phyloP scores from a whole-genome alignment of 2,329 filamentous ascomycete species.

The Reticulascus tulasneorum region DNA sequence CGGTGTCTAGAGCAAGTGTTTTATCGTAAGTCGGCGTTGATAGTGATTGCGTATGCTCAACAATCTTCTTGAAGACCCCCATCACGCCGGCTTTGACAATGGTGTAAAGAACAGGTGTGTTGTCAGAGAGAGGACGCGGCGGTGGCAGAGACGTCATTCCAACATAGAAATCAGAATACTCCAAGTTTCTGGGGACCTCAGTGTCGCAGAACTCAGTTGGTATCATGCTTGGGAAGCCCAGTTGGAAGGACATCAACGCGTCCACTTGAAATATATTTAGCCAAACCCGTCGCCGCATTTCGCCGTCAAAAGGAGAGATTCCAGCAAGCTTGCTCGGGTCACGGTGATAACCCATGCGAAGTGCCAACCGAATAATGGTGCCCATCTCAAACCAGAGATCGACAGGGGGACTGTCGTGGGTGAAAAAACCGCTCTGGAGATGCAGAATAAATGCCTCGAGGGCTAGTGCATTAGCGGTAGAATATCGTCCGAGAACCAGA shows the following conservation, averaged over 20 bases:
- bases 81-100: conserved; percentile 24
- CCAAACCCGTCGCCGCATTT: conserved; percentile 39
- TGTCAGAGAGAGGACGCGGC: conserved; percentile 12
- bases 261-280: conserved; percentile 37
- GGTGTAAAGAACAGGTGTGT: conserved; percentile 19
- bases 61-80: conserved; percentile 20
- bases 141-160: conserved; percentile 27
- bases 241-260: conserved; percentile 39
- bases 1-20: conserved; percentile 16
- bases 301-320: conserved; percentile 31
- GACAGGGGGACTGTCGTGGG: conserved; percentile 20
- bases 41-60: conserved; percentile 15
- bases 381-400: conserved; percentile 38
- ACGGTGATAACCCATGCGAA: conserved; percentile 39
- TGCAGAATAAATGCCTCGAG: conserved; percentile 34
- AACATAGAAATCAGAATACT: conserved; percentile 31
- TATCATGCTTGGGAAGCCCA: conserved; percentile 46
- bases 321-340: conserved; percentile 28
- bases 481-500: conserved; percentile 23
- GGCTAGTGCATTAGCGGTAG: conserved; percentile 29
- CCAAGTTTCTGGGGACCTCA: conserved; percentile 31
- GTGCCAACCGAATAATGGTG: conserved; percentile 30
- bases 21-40: conserved; percentile 5
- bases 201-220: conserved; percentile 30
- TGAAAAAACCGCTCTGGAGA: conserved; percentile 20